Conservation (phyloP, 305 asterid species). For the Fraxinus latifolia region DNA sequence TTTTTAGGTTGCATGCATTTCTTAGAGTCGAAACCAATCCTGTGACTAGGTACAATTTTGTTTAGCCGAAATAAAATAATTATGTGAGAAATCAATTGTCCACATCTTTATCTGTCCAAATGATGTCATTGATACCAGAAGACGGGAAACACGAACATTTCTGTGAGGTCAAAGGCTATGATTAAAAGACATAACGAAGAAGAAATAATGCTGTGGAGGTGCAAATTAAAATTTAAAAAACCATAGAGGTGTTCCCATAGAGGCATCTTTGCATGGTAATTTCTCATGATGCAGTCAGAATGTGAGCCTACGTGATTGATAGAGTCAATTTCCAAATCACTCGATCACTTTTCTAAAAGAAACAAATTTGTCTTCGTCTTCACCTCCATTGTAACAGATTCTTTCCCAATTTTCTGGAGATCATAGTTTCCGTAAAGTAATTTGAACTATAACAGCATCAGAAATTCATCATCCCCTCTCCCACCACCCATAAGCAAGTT, state of each 20-base stretch:
- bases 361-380: not conserved
- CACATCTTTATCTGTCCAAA: not conserved
- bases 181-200: not conserved
- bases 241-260: not conserved
- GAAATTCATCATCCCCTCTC: not conserved
- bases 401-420: not conserved
- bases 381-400: not conserved
- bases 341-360: not conserved
- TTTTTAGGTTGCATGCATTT: not conserved
- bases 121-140: not conserved
- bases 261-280: not conserved
- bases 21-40: not conserved
- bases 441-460: not conserved
- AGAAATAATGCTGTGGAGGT: not conserved
- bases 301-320: not conserved
- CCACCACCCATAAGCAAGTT: not conserved
- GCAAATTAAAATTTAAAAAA: not conserved
- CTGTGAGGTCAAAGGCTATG: not conserved
- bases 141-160: not conserved
- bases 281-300: not conserved
- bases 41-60: not conserved
- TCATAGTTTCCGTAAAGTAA: not conserved
- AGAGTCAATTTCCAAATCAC: not conserved
- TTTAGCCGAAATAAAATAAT: not conserved
- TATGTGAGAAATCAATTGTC: not conserved